Evolutionary conservation across 257 asterid genomes (phyloP).

Genomic region (Vinca minor): DNA sequence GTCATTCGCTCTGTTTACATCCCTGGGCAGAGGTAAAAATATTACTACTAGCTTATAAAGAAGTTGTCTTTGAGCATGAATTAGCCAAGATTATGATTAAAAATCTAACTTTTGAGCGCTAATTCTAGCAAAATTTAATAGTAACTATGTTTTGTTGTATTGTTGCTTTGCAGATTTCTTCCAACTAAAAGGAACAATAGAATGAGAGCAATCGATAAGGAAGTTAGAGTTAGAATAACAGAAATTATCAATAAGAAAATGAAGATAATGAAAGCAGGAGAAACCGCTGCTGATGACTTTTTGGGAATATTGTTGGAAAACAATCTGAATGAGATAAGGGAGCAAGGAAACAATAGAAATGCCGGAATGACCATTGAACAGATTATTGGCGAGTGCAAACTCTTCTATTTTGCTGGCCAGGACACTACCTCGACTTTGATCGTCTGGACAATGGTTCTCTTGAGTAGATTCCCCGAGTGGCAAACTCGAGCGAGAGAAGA

Average conservation of each 20-base stretch:
- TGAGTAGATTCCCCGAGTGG: constrained; percentile 37
- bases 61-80: neutral
- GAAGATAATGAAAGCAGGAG: constrained; percentile 19
- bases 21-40: constrained; percentile 51
- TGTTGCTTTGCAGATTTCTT: constrained; percentile 18
- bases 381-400: constrained; percentile 48
- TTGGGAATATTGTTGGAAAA: constrained; percentile 30
- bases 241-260: constrained; percentile 26
- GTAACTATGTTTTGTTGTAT: neutral
- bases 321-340: constrained; percentile 28
- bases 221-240: constrained; percentile 19
- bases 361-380: constrained; percentile 40
- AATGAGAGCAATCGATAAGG: constrained; percentile 33
- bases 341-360: constrained; percentile 19
- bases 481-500: constrained; percentile 48
- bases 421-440: constrained; percentile 37
- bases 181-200: constrained; percentile 43
- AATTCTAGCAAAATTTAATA: too few species aligned
- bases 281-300: constrained; percentile 29
- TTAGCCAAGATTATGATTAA: neutral
- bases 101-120: neutral
- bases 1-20: constrained; percentile 40
- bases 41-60: neutral
- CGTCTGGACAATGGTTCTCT: constrained; percentile 40
- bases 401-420: constrained; percentile 44